A percentile compares a stretch with the other conserved stretches of the same genome.
phyloP scores from a whole-genome alignment of 169 alveolate genomes.

The Plasmodium coatneyi region DNA sequence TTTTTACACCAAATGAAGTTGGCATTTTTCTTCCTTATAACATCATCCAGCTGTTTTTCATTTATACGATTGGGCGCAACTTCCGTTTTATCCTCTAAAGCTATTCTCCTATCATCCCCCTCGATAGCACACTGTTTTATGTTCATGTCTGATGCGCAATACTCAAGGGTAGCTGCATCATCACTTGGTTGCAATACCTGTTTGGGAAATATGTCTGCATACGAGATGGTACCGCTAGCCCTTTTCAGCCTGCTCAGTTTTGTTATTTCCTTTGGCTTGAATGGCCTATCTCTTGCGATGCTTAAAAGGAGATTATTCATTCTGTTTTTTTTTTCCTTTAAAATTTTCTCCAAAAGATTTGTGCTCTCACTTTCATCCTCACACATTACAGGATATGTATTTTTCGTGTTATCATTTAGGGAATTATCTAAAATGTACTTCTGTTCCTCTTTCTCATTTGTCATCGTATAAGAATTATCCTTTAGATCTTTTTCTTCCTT shows the following conservation, averaged over 20 bases:
- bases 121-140: neutral
- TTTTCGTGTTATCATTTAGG: neutral
- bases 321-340: neutral
- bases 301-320: neutral
- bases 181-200: neutral
- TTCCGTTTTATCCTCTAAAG: neutral
- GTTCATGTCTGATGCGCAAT: neutral
- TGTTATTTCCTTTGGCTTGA: constrained; percentile 14
- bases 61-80: neutral
- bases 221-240: neutral
- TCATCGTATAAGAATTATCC: neutral
- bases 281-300: neutral
- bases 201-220: neutral
- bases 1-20: neutral
- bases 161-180: neutral
- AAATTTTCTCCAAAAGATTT: neutral
- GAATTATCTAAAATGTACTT: neutral
- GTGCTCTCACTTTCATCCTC: neutral
- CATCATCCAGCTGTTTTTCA: neutral
- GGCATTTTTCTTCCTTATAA: neutral
- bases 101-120: neutral
- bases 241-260: constrained; percentile 10
- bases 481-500: neutral
- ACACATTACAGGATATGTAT: neutral
- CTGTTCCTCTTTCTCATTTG: neutral